Evolutionary conservation across 192 early-diverging fungal species (phyloP), one percentile per base, ranked within the genome.

Genomic region (Linnemannia zychae): DNA sequence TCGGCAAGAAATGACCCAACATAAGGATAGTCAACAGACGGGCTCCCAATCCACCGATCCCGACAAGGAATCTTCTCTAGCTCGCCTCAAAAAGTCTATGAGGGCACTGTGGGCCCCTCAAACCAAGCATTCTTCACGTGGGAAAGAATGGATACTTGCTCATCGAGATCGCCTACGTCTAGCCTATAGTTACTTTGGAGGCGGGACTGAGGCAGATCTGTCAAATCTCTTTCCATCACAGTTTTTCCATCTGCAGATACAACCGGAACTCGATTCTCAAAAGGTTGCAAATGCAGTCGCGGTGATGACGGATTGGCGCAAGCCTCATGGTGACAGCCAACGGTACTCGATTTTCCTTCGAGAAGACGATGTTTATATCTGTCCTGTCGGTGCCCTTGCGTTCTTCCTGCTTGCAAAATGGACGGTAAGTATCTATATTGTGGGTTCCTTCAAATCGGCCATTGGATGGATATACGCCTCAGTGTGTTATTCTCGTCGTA

Each of bases 341-440:
- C 57, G 57, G 11, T 60, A 60, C 57, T 60, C 57, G 1, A 28
- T 60, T 60, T 60, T 31, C 57, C 57, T 60, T 15, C 57, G 57
- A 9, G 57, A 60, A 60, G 57, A 78, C 16, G 77, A 78, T 28
- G 44, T 78, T 0, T 40, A 78, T 69, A 47, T 72, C 18, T 78
- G 77, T 17, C 77, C 77, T 72, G 44, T 78, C 13, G 70, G 70
- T 5, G 38, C 52, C 4, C 46, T 78, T 11, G 77, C 69, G 1
- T 47, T 78, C 37, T 78, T 72, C 28, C 33, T 78, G 52, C 46
- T 78, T 28, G 77, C 57, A 44, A 48, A 72, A 48, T 78, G 77
- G 77, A 33, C 6, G 68, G 77, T 78, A 78, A 44, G 24, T 28
- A 48, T 16, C 33, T 16, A 24, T 24, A 13, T 24, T 13, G 24